These are phyloP conservation scores for Cyamopsis tetragonoloba DNA, from an alignment of 306 rosid genomes.

Conservation along the genomic window DNA sequence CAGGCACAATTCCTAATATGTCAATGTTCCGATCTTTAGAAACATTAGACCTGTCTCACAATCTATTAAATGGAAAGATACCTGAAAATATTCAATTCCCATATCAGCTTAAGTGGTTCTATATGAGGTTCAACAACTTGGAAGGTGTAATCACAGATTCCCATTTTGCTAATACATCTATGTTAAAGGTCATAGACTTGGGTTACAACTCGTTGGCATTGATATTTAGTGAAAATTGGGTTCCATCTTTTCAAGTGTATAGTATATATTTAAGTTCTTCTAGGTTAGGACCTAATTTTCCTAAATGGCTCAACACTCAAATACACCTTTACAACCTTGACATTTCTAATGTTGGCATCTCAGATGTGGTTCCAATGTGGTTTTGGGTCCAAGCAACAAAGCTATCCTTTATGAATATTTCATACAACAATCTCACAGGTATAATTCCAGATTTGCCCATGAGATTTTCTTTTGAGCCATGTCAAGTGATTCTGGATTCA, in stretches of 20 bases:
- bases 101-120: not conserved
- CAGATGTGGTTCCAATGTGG: not conserved
- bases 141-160: constrained; percentile 3
- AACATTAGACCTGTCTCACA: not conserved
- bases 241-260: not conserved
- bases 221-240: not conserved
- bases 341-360: not conserved
- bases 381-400: not conserved
- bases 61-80: not conserved
- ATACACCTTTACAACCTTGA: not conserved
- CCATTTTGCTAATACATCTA: not conserved
- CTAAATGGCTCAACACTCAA: constrained; percentile 9
- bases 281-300: constrained; percentile 1
- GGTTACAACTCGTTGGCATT: not conserved
- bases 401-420: not conserved
- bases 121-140: not conserved
- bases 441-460: not conserved
- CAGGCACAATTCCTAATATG: constrained; percentile 3
- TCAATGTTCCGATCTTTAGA: not conserved
- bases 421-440: constrained; percentile 9
- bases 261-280: not conserved
- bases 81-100: not conserved
- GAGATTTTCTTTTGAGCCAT: not conserved
- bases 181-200: not conserved
- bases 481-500: not conserved